phyloP scores from a whole-genome alignment of 75 land plant genomes.

The Pseudotsuga menziesii region DNA sequence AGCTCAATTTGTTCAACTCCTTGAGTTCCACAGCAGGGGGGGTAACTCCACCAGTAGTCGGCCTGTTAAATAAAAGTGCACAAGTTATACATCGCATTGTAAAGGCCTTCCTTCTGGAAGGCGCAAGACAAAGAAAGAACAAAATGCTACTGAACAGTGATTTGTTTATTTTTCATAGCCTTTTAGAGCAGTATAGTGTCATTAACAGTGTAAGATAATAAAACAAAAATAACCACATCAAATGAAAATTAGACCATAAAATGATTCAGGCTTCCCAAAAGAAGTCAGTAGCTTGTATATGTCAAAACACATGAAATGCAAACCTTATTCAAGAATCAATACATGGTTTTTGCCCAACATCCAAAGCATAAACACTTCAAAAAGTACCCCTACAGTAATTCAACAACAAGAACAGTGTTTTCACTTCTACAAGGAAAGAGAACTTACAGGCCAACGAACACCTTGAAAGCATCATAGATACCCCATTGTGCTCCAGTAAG shows the following conservation, averaged over 20 bases:
- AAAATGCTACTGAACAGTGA: no score
- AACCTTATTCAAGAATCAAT: no score
- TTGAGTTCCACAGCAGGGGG: constrained; percentile 8
- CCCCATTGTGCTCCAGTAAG: constrained; percentile 55
- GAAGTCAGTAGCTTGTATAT: no score
- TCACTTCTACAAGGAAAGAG: not conserved
- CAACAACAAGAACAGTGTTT: not conserved
- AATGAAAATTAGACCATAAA: no score
- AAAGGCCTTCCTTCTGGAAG: not conserved
- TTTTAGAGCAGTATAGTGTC: no score
- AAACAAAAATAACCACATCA: no score
- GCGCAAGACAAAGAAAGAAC: not conserved
- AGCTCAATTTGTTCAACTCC: no score
- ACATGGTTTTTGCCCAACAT: not conserved
- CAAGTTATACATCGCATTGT: not conserved
- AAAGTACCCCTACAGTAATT: not conserved
- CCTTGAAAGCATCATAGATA: constrained; percentile 53
- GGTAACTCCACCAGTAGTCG: constrained; percentile 37
- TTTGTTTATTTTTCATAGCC: no score
- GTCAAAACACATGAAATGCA: not conserved
- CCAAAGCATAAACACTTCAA: not conserved
- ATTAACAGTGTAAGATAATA: not conserved
- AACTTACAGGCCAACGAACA: constrained; percentile 47
- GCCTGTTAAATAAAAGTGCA: constrained; percentile 15
- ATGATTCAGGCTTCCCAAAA: no score